A percentile compares a stretch with the other conserved stretches of the same genome.
Conservation (phyloP, 257 asterid species). For the Datura wrightii region DNA sequence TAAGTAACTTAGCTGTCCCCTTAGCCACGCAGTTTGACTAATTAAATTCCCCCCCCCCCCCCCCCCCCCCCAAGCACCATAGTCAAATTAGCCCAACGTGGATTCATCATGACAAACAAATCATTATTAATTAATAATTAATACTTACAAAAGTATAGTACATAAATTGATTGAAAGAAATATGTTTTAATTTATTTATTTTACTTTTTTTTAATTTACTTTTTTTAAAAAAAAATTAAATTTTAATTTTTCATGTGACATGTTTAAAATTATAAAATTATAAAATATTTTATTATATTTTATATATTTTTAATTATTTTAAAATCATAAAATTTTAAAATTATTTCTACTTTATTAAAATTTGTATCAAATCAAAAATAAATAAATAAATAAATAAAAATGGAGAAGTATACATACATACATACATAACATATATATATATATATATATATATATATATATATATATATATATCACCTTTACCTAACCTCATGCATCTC, state of each 20-base stretch:
- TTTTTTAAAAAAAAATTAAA: too few relatives aligned
- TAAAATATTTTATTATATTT: too few relatives aligned
- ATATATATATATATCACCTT: background rate
- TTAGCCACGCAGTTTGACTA: slow-evolving; percentile 25
- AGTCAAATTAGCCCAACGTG: slow-evolving; percentile 48
- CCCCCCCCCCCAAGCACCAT: slow-evolving; percentile 31
- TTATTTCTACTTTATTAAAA: too few relatives aligned
- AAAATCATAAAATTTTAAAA: too few relatives aligned
- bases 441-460: background rate
- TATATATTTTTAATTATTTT: too few relatives aligned
- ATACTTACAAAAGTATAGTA: background rate
- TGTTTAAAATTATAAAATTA: too few relatives aligned
- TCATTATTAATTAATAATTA: background rate
- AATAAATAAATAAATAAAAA: too few relatives aligned
- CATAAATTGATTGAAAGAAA: slow-evolving; percentile 1
- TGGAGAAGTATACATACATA: too few relatives aligned
- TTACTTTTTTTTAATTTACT: too few relatives aligned
- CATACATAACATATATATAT: background rate
- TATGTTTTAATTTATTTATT: background rate
- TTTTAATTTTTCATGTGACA: too few relatives aligned
- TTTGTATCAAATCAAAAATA: too few relatives aligned
- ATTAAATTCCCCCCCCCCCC: slow-evolving; percentile 31
- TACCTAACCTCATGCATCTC: slow-evolving; percentile 26
- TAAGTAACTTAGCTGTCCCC: background rate
- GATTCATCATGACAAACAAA: slow-evolving; percentile 39